Base-by-base conservation (phyloP, 352 stramenopile genomes). In the Phytophthora fragariaefolia region DNA sequence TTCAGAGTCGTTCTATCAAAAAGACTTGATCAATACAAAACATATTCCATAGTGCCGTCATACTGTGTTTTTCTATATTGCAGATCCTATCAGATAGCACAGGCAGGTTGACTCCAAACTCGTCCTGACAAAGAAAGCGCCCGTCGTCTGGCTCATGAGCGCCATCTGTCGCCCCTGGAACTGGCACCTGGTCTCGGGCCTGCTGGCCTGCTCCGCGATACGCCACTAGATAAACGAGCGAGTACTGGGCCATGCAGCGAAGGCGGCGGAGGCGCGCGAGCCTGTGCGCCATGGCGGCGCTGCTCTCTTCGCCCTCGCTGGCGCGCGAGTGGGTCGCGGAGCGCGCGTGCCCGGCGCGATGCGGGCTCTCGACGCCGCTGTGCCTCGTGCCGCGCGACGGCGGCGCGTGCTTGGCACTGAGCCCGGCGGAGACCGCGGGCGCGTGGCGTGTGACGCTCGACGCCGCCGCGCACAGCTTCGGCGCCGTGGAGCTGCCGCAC, bases 391-490 rank as follows among this genome's bases (percentile, higher is more conserved):
- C 66, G 26, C 30, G 40, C 3, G 26, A 56, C 3, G 13, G 46
- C 42, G 49, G 60, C 63, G 26, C 18, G 40, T 76, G 62, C 46
- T 23, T 64, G 17, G 45, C 13, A 17, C 43, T 55, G 45, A 40
- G 1, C 20, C 36, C 36, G 3, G 45, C 12, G 8, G 26, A n/a
- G 34, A 26, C 47, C 22, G 2, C 28, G 0, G 32, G 7, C 30
- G 51, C 69, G 34, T 76, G 69, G 69, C 53, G 47, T 40, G 28
- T 71, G n/a, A 43, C 52, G 23, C 43, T 76, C 15, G 34, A 65
- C 22, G 34, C 36, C 15, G 7, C 43, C 40, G 32, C 22, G 26
- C 50, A 66, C 51, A 43, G 32, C n/a, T 61, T 69, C 26, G 24
- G 24, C 3, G 24, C 6, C 4, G 43, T 71, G 28, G 23, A 64